Evolutionary conservation across 2,329 filamentous ascomycete species (phyloP).

Genomic region (Lecanicillium sp.): DNA sequence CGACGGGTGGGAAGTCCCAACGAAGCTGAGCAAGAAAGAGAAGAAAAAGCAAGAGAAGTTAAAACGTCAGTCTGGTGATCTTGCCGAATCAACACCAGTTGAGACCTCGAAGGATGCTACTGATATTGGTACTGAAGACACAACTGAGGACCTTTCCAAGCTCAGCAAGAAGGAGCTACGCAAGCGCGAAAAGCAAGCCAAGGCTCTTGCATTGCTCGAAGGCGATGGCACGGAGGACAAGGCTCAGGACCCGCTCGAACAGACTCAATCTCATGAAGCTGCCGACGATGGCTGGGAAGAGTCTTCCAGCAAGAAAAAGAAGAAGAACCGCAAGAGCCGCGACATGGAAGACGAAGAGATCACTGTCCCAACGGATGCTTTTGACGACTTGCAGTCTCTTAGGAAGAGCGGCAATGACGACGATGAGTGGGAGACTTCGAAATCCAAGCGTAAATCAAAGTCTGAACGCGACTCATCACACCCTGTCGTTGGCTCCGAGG

Average conservation of each 20-base stretch:
- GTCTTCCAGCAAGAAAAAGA: constrained; percentile 21
- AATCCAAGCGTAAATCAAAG: constrained; percentile 21
- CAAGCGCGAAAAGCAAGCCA: constrained; percentile 33
- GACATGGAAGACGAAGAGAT: constrained; percentile 20
- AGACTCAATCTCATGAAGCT: constrained; percentile 9
- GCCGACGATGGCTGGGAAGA: constrained; percentile 19
- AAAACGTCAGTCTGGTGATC: constrained; percentile 23
- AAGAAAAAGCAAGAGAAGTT: constrained; percentile 39
- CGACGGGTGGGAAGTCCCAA: constrained; percentile 17
- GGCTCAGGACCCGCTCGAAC: constrained; percentile 14
- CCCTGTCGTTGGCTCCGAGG: constrained; percentile 28
- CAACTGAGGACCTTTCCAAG: constrained; percentile 16
- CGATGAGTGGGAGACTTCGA: constrained; percentile 28
- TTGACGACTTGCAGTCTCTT: constrained; percentile 16
- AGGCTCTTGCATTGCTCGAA: constrained; percentile 17
- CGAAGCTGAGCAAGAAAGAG: constrained; percentile 38
- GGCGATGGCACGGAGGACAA: not conserved
- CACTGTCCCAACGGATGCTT: constrained; percentile 21
- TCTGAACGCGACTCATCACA: constrained; percentile 21
- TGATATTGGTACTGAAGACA: constrained; percentile 15
- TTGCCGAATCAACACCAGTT: constrained; percentile 6
- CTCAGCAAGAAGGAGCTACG: constrained; percentile 26
- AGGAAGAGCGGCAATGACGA: constrained; percentile 22
- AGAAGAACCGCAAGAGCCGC: constrained; percentile 20
- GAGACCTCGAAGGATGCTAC: constrained; percentile 7